Conservation (phyloP, 2,329 filamentous ascomycete genomes). For the Penicillium sp. region DNA sequence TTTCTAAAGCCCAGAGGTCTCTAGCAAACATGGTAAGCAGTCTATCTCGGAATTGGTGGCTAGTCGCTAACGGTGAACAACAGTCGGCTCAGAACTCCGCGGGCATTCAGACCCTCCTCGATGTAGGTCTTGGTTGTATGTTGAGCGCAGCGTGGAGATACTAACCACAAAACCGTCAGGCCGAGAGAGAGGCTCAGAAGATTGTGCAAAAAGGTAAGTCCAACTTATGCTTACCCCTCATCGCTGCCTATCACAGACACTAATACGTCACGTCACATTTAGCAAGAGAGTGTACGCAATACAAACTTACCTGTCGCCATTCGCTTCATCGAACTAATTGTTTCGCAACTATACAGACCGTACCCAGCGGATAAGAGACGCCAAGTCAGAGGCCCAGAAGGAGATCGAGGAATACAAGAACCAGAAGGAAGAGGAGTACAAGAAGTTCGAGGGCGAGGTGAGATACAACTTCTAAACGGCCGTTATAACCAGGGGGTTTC, state of each 20-base stretch:
- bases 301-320: conserved; percentile 7
- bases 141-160: background rate
- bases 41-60: background rate
- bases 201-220: conserved; percentile 90
- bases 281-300: conserved; percentile 80
- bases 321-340: conserved; percentile 16
- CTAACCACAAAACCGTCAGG: conserved; percentile 53
- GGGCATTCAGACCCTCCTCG: conserved; percentile 97
- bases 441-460: conserved; percentile 84
- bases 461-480: conserved; percentile 15
- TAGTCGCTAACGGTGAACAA: conserved; percentile 15
- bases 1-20: conserved; percentile 13
- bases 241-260: conserved; percentile 10
- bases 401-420: conserved; percentile 92
- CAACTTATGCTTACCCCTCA: background rate
- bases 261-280: conserved; percentile 30
- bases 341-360: conserved; percentile 60
- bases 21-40: conserved; percentile 33
- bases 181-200: conserved; percentile 97
- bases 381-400: conserved; percentile 93
- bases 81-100: conserved; percentile 98
- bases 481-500: background rate
- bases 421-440: conserved; percentile 90
- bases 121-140: conserved; percentile 62
- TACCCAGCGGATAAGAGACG: conserved; percentile 96